phyloP scores from a whole-genome alignment of 2,329 filamentous ascomycete genomes.

The Aaosphaeria arxii region DNA sequence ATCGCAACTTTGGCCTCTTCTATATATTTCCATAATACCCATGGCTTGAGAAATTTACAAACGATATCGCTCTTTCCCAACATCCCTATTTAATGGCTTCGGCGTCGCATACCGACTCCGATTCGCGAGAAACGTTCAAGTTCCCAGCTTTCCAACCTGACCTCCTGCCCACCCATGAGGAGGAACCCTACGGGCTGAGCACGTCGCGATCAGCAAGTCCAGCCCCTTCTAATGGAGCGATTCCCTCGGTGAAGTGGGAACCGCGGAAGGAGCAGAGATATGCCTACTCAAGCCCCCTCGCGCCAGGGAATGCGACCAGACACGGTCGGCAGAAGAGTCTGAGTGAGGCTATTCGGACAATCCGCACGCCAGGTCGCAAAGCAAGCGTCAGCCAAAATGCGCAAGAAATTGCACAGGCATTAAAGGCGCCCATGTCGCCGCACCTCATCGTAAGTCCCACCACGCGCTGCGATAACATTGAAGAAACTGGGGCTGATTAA shows the following conservation, averaged over 20 bases:
- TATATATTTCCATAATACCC: slow-evolving; percentile 9
- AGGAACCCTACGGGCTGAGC: slow-evolving; percentile 31
- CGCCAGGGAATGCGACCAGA: slow-evolving; percentile 25
- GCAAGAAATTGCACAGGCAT: slow-evolving; percentile 85
- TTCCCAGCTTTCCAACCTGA: slow-evolving; percentile 47
- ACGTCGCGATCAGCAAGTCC: slow-evolving; percentile 34
- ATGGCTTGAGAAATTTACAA: slow-evolving; percentile 28
- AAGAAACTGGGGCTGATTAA: background rate
- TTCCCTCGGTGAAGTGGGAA: slow-evolving; percentile 58
- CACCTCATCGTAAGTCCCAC: slow-evolving; percentile 71
- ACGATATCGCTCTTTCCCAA: slow-evolving; percentile 9
- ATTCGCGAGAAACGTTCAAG: slow-evolving; percentile 38
- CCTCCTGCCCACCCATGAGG: slow-evolving; percentile 36
- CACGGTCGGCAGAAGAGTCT: slow-evolving; percentile 82
- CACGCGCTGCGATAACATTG: background rate
- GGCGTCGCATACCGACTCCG: slow-evolving; percentile 24
- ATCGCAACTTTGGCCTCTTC: too few species aligned
- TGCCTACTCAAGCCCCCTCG: slow-evolving; percentile 38
- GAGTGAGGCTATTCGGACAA: slow-evolving; percentile 80
- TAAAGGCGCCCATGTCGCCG: slow-evolving; percentile 85
- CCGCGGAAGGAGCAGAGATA: slow-evolving; percentile 54
- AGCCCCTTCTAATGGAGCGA: slow-evolving; percentile 18
- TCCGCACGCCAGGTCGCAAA: slow-evolving; percentile 63
- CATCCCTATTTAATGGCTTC: slow-evolving; percentile 20
- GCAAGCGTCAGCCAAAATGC: slow-evolving; percentile 90